Base-by-base conservation (phyloP, 2,329 filamentous ascomycete genomes). In the Colletotrichum acutatum region DNA sequence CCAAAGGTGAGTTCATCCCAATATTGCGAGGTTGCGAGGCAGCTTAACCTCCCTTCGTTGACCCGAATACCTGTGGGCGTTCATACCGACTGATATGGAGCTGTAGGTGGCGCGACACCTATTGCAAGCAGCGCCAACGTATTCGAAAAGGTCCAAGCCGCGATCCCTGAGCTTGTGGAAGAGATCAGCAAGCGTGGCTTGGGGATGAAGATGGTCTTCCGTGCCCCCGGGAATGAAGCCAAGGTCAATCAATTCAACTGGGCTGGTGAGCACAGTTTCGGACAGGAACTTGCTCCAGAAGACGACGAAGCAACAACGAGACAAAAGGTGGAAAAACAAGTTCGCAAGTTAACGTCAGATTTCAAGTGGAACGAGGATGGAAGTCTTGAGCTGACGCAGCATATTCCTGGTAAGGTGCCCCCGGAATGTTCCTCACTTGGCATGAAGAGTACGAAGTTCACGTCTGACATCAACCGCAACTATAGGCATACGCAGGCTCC, bases 221-320 rank as follows among this genome's bases (percentile, higher is more conserved):
- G 74, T 22, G 72, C 74, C 2, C 75, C 75, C 2, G 75, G 75
- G 5, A 57, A 74, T 1, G 75, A 76, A 59, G 75, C 60, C 32
- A 52, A 69, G 32, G 66, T 71, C 26, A 76, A 76, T 42, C 62
- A 64, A 8, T 76, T 76, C 61, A 76, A 72, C 9, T 76, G 71
- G 71, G 68, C 71, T 1, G 68, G 71, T 19, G 42, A 74, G 63
- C 68, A 66, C 78, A 12, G 79, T 76, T 66, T 82, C 78, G 11
- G 79, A 72, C 5, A 81, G 71, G 3, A 82, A 72, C 53, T 82
- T 74, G 61, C 80, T 74, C 19, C 79, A 68, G 12, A 28, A 2
- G 73, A 75, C 11, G 67, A 75, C 30, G 69, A 72, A 5, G 58
- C 24, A 30, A 74, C 69, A 1, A 69, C 8, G 11, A 61, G 53